Base-by-base conservation (phyloP, 768 basidiomycete genomes). In the Hortiboletus flavorubellus region DNA sequence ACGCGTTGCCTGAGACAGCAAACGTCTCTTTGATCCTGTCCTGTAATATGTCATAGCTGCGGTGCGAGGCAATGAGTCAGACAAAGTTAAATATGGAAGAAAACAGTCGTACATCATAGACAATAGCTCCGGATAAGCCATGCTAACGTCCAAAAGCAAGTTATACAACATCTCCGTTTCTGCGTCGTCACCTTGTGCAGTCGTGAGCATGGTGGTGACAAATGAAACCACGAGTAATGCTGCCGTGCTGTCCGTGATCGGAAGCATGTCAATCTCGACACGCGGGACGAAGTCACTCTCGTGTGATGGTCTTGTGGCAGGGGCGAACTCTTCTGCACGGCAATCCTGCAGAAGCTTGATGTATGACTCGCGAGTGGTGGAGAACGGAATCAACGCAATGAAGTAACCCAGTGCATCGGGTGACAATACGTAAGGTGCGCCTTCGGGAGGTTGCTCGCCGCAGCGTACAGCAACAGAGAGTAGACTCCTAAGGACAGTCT, bases 81-180 rank as follows among this genome's bases (percentile, higher is more conserved):
- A 16, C 39, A 42, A 48, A 42, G 16, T 42, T 23, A 47, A 29
- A 48, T 21, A 6, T 8, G 15, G 43, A 51, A 54, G 39, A 57
- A 45, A 60, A 40, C 37, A 26, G 12, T 82, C 91, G 56, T 75
- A 93, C 91, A 82, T 79, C 66, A 91, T 78, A 2, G 83, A 74
- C 23, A 92, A 75, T 21, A 85, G 78, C 18, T 93, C 89, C 1
- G 92, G 92, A 69, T 83, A 87, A 9, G 75, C 70, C 8, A 73
- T 72, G 15, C 84, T 81, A 14, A 92, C 79, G 41, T 92, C 86
- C 31, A 89, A 82, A 31, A 97, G 76, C 33, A 96, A 68, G 45
- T 78, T 78, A 68, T 88, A 94, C 43, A 95, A 69, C 39, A 94
- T 86, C 67, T 91, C 83, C 2, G 86, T 86, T 72, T 97, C 94